Base-by-base conservation (phyloP, 1,284 basidiomycete genomes). In the Leccinum fuscescens region DNA sequence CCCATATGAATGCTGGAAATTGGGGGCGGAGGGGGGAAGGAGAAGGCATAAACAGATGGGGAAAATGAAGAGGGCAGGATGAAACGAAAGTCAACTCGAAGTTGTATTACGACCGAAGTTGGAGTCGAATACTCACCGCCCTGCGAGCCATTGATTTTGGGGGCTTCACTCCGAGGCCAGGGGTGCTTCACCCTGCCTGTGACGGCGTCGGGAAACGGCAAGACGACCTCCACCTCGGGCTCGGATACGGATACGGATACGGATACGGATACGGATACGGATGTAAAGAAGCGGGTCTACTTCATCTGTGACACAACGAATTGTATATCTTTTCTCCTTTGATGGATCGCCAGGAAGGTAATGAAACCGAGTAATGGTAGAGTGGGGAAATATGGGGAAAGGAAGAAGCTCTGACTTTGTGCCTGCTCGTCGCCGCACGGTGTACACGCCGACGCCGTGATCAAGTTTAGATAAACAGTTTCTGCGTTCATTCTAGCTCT, bases 81-180 rank as follows among this genome's bases (percentile, higher is more conserved):
- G 12, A 17, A 44, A 20, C 17, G 17, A 44, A 12, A 44, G 42
- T 44, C 42, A 44, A 20, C 17, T 44, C 11, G 17, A 35, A 39
- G 22, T 14, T n/a, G 7, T 39, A 42, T 20, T 20, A 44, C 42
- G 42, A 20, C 42, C 42, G 42, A 20, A 20, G 11, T 44, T 35
- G 33, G 33, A 35, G 33, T 35, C 33, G 33, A 20, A 39, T 14
- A 66, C 72, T 49, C 69, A 82, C 81, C 81, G 27, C 75, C 76
- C 61, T 74, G 71, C 27, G 81, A 82, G 24, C 80, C 79, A 39
- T 73, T 72, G 54, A 82, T 80, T 72, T 77, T 73, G 2, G 80
- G 80, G 8, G 75, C 67, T 22, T 74, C 73, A 60, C 42, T 44
- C 42, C 78, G 71, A 49, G 53, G 44, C 6, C 17, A 42, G 22